A percentile compares a stretch with the other conserved stretches of the same genome.
These are phyloP conservation scores for Ophiostoma piceae DNA, from an alignment of 2,329 filamentous ascomycete species.

Conservation along the genomic window DNA sequence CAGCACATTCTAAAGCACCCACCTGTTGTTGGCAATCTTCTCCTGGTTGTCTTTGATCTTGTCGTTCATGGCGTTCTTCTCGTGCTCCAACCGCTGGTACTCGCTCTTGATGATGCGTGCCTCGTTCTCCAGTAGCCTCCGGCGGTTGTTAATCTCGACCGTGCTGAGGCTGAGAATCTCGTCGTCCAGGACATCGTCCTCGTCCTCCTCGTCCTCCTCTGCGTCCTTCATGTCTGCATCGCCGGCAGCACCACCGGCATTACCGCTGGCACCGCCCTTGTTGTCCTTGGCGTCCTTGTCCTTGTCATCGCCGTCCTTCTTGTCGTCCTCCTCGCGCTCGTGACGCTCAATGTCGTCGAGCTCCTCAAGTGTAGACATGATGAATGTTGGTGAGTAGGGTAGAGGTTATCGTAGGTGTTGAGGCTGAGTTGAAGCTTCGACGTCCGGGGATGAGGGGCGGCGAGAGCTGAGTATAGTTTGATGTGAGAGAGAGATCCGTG, in stretches of 20 bases:
- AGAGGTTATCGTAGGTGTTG: not conserved
- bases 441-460: conserved; percentile 4
- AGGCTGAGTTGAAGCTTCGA: not conserved
- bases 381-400: conserved; percentile 30
- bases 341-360: conserved; percentile 82
- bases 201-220: conserved; percentile 55
- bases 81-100: conserved; percentile 85
- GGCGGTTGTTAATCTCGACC: conserved; percentile 87
- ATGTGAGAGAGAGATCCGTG: not conserved
- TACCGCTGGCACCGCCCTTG: conserved; percentile 33
- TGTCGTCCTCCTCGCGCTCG: conserved; percentile 59
- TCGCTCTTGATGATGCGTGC: conserved; percentile 98
- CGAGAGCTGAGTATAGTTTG: not conserved
- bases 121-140: conserved; percentile 92
- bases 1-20: conserved; percentile 25
- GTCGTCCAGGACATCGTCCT: conserved; percentile 81
- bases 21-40: conserved; percentile 99
- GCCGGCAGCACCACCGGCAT: conserved; percentile 48
- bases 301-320: conserved; percentile 34
- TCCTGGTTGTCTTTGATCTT: conserved; percentile 99
- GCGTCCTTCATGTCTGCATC: conserved; percentile 92
- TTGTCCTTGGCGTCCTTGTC: conserved; percentile 47
- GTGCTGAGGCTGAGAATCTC: conserved; percentile 92
- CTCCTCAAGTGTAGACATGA: conserved; percentile 87
- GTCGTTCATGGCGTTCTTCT: conserved; percentile 92